These are phyloP conservation scores for Auriculariales sp. DNA, from an alignment of 768 basidiomycete species.

Conservation along the genomic window DNA sequence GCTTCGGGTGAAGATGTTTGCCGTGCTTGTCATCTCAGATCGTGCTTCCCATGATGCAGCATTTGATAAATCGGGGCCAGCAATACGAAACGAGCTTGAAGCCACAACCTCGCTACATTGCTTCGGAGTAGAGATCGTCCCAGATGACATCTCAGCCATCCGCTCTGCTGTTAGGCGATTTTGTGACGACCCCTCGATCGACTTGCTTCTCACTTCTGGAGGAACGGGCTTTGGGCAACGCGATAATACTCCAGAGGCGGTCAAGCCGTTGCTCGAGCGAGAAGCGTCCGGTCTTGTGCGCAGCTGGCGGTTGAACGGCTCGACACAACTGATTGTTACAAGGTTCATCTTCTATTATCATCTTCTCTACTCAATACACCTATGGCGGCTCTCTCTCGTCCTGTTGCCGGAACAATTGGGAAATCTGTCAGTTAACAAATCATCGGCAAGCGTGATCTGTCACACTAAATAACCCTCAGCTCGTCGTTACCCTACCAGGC, in stretches of 20 bases:
- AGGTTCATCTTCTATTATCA: slow-evolving; percentile 64
- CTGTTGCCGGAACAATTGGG: slow-evolving; percentile 59
- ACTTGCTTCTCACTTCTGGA: slow-evolving; percentile 72
- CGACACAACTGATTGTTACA: slow-evolving; percentile 22
- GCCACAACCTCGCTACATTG: neutral
- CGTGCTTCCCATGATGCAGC: neutral
- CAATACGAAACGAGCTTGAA: slow-evolving; percentile 1
- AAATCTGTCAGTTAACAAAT: slow-evolving; percentile 20
- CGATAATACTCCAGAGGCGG: slow-evolving; percentile 75
- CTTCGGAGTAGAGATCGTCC: slow-evolving; percentile 28
- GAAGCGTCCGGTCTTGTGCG: slow-evolving; percentile 18
- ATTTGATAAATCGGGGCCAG: neutral
- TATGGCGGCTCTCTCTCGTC: slow-evolving; percentile 69
- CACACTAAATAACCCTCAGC: slow-evolving; percentile 3
- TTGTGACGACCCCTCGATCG: slow-evolving; percentile 30
- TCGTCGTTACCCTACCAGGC: slow-evolving; percentile 73
- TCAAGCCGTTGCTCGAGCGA: slow-evolving; percentile 42
- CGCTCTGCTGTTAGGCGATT: slow-evolving; percentile 30
- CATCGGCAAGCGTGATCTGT: neutral
- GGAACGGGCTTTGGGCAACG: slow-evolving; percentile 77
- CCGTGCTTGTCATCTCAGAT: neutral
- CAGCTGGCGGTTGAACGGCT: slow-evolving; percentile 14
- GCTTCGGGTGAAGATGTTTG: neutral
- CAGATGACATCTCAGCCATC: slow-evolving; percentile 49
- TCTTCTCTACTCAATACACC: slow-evolving; percentile 61